Base-by-base conservation (phyloP, 441 rosid genomes). In the Erodium chrysanthum region DNA sequence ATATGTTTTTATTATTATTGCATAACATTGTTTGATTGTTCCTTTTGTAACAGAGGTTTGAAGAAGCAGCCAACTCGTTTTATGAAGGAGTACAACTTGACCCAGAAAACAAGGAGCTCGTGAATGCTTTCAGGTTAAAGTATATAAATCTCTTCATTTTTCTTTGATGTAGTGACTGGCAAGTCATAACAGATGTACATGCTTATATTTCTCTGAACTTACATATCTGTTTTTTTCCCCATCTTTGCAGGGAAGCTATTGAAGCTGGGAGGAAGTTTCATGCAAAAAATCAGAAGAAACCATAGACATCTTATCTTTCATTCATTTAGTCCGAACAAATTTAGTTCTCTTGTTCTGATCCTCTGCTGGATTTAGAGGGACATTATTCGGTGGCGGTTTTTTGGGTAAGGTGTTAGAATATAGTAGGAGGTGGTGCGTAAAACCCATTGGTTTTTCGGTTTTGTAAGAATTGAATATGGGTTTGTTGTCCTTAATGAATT, bases 1-100 rank as follows among this genome's bases (percentile, higher is more conserved):
- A 31, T 2, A 25, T 3, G 3, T 31, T 31, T 31, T 31, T 31
- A 31, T 25, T 25, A 40, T 40, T 8, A 40, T 10, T 7, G 0
- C 6, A 0, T 65, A 68, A 59, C 46, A 29, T n/a, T 15, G 33
- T 33, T 15, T 68, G 59, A 27, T 31, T 31, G 35, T 4, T 31
- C 35, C 25, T 14, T 62, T 75, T 67, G 60, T 35, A 58, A 74
- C 85, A 90, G 98, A 85, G 86, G 76, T 93, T 82, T 60, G 97
- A 90, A 0, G 97, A 90, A 76, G 98, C 98, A 31, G 97, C 98
- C 68, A 93, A 87, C 82, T 81, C 92, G 22, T 93, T 93, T 73
- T 90, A 88, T 10, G 96, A 90, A 76, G 96, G 98, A 33, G 96
- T 88, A 73, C 68, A 67, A 75, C 89, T 90, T 35, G 84, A 84